Conservation (phyloP, 805 yeast species). For the Kodamaea nitidulidarum region DNA sequence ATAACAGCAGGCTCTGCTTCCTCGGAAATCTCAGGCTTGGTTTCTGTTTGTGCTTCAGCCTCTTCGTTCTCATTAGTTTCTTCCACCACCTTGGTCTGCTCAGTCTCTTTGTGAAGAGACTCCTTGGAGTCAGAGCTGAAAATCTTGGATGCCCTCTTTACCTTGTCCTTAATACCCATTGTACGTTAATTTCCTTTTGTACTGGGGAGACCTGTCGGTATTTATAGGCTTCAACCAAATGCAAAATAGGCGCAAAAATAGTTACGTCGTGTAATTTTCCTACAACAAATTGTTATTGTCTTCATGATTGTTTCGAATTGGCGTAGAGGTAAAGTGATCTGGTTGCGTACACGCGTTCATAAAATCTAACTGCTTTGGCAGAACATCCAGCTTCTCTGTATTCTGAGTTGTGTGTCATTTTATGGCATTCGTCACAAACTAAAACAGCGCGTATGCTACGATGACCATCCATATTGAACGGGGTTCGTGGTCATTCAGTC, state of each 20-base stretch:
- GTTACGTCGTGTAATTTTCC: constrained; percentile 7
- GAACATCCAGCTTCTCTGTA: too few relatives aligned
- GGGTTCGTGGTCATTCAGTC: constrained; percentile 1
- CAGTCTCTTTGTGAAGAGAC: constrained; percentile 13
- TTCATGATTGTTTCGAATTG: not conserved
- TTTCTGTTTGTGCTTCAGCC: constrained; percentile 5
- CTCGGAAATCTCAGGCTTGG: constrained; percentile 3
- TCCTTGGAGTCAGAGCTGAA: constrained; percentile 28
- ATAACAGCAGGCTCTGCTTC: constrained; percentile 7
- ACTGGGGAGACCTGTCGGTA: constrained; percentile 5
- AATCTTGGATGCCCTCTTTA: constrained; percentile 37
- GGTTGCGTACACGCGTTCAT: not conserved
- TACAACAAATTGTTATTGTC: constrained; percentile 3
- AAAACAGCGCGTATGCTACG: too few relatives aligned
- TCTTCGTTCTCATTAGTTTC: too few relatives aligned
- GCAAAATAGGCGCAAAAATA: constrained; percentile 5
- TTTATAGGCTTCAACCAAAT: constrained; percentile 5
- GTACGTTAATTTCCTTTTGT: constrained; percentile 1
- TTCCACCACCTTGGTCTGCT: constrained; percentile 9
- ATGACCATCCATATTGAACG: not conserved
- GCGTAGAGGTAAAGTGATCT: not conserved
- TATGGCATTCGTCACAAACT: too few relatives aligned
- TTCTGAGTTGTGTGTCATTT: too few relatives aligned
- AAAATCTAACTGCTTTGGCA: too few relatives aligned
- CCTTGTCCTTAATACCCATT: constrained; percentile 38